Percentiles rank a stretch among this genome's conserved stretches.
phyloP scores from a whole-genome alignment of 805 yeast genomes.

The Cyberlindnera bimundalis region DNA sequence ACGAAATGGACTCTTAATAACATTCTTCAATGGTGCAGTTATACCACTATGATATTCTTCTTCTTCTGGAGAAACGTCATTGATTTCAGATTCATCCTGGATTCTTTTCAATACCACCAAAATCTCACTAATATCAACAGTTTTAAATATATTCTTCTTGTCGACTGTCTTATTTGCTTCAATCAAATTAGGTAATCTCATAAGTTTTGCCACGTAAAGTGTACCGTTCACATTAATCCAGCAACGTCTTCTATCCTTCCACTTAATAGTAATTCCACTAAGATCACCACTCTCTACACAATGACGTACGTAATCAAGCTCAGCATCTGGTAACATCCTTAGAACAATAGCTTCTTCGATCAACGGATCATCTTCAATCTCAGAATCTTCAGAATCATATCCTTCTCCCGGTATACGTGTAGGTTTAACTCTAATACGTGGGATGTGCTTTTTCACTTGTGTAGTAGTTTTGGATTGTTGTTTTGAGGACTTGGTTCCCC shows the following conservation, averaged over 20 bases:
- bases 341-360: slow-evolving; percentile 82
- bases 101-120: slow-evolving; percentile 64
- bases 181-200: slow-evolving; percentile 85
- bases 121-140: slow-evolving; percentile 84
- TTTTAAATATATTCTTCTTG: slow-evolving; percentile 80
- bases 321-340: slow-evolving; percentile 65
- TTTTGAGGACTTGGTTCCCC: slow-evolving; percentile 8
- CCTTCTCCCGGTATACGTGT: slow-evolving; percentile 87
- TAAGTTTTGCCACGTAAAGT: slow-evolving; percentile 75
- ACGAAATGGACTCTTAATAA: slow-evolving; percentile 65
- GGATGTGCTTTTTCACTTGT: slow-evolving; percentile 27
- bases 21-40: slow-evolving; percentile 74
- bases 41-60: slow-evolving; percentile 61
- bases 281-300: slow-evolving; percentile 79
- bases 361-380: slow-evolving; percentile 90
- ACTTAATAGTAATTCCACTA: slow-evolving; percentile 67
- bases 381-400: slow-evolving; percentile 95
- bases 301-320: slow-evolving; percentile 67
- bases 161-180: slow-evolving; percentile 90
- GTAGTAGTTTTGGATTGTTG: slow-evolving; percentile 16
- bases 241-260: slow-evolving; percentile 82
- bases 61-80: slow-evolving; percentile 33
- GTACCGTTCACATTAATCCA: slow-evolving; percentile 66
- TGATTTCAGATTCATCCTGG: slow-evolving; percentile 44
- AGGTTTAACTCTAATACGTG: slow-evolving; percentile 43